Evolutionary conservation across 805 yeast species (phyloP).

Genomic region (Saturnispora hagleri): DNA sequence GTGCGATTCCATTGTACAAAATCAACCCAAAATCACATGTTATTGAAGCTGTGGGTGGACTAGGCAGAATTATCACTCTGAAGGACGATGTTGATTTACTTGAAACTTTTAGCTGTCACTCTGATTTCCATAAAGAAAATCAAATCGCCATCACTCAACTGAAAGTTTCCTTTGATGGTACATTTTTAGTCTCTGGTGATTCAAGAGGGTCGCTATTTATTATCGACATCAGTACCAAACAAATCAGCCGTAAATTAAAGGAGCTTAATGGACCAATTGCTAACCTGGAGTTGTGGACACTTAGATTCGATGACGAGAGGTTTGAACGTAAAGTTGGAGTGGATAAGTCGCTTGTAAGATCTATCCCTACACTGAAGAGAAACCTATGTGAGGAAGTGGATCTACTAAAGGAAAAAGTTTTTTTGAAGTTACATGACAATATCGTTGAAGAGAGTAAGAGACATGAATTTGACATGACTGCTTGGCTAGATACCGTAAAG

Average conservation of each 20-base stretch:
- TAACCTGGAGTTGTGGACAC: slow-evolving; percentile 17
- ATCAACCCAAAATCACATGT: slow-evolving; percentile 28
- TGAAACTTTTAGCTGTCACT: slow-evolving; percentile 47
- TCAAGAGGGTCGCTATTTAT: slow-evolving; percentile 55
- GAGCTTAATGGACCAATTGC: slow-evolving; percentile 23
- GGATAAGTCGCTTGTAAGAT: slow-evolving; percentile 28
- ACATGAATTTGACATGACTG: slow-evolving; percentile 32
- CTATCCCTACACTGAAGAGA: slow-evolving; percentile 61
- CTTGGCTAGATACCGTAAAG: slow-evolving; percentile 40
- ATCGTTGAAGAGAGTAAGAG: slow-evolving; percentile 10
- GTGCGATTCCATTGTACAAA: slow-evolving; percentile 43
- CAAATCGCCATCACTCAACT: slow-evolving; percentile 41
- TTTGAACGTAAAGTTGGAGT: slow-evolving; percentile 20
- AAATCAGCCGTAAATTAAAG: slow-evolving; percentile 50
- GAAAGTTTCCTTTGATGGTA: slow-evolving; percentile 64
- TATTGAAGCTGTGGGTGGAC: slow-evolving; percentile 55
- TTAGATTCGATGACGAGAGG: slow-evolving; percentile 11
- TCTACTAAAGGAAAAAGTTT: slow-evolving; percentile 36
- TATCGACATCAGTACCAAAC: slow-evolving; percentile 63
- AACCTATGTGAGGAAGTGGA: slow-evolving; percentile 36
- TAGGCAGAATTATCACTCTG: slow-evolving; percentile 40
- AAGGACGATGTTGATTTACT: slow-evolving; percentile 41
- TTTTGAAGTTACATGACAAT: slow-evolving; percentile 26
- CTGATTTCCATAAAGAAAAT: slow-evolving; percentile 18
- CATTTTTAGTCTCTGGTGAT: slow-evolving; percentile 66